Conservation (phyloP, 2,329 filamentous ascomycete species). For the Ilyonectria destructans region DNA sequence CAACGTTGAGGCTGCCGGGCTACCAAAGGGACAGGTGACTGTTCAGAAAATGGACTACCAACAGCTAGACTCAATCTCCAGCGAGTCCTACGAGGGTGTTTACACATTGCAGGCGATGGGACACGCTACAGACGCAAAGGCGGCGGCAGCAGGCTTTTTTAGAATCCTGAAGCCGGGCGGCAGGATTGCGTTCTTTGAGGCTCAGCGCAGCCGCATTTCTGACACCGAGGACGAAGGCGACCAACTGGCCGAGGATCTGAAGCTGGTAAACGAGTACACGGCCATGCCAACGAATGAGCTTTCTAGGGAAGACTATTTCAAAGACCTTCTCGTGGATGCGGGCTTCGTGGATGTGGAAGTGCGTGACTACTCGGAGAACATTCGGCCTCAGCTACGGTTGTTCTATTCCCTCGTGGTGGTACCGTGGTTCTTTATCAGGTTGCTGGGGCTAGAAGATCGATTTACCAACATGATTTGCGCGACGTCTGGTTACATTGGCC, state of each 20-base stretch:
- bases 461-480: constrained; percentile 60
- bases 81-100: constrained; percentile 63
- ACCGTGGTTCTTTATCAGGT: constrained; percentile 62
- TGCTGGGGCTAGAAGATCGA: constrained; percentile 61
- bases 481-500: constrained; percentile 28
- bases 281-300: constrained; percentile 63
- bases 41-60: constrained; percentile 67
- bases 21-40: constrained; percentile 55
- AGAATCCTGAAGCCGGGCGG: constrained; percentile 66
- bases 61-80: constrained; percentile 59
- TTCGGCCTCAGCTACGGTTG: constrained; percentile 64
- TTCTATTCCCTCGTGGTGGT: constrained; percentile 64
- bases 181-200: constrained; percentile 62
- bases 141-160: constrained; percentile 63
- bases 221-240: constrained; percentile 48
- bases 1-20: constrained; percentile 56
- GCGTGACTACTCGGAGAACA: constrained; percentile 62
- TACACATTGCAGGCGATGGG: constrained; percentile 73
- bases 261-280: constrained; percentile 59
- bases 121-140: constrained; percentile 64
- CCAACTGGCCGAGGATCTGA: constrained; percentile 39
- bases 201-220: constrained; percentile 58
- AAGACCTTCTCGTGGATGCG: constrained; percentile 59
- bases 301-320: constrained; percentile 58
- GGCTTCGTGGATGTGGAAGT: constrained; percentile 64